phyloP scores from a whole-genome alignment of 495 filamentous ascomycete species.

The Niebla homalea region DNA sequence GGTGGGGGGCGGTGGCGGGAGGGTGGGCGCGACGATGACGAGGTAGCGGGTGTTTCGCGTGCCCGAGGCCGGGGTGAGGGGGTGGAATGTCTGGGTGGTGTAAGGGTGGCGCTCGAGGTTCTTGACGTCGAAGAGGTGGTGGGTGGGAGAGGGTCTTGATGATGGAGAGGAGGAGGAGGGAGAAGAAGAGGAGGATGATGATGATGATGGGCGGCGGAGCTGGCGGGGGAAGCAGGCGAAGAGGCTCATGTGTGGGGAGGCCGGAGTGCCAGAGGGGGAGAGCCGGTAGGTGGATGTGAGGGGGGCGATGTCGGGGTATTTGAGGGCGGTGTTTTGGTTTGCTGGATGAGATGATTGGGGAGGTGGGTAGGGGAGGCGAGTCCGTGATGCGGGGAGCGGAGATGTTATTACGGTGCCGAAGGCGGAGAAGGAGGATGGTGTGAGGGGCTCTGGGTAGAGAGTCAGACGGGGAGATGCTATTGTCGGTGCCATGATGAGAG shows the following conservation, averaged over 20 bases:
- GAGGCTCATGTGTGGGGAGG: slow-evolving; percentile 62
- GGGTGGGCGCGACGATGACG: slow-evolving; percentile 81
- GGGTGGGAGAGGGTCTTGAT: background rate
- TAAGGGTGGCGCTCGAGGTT: slow-evolving; percentile 89
- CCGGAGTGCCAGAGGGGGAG: slow-evolving; percentile 49
- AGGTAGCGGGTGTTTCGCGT: slow-evolving; percentile 43
- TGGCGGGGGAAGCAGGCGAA: slow-evolving; percentile 71
- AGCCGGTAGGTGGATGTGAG: slow-evolving; percentile 52
- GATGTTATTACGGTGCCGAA: slow-evolving; percentile 79
- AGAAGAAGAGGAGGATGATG: slow-evolving; percentile 40
- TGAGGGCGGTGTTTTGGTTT: slow-evolving; percentile 82
- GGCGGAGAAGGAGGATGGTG: slow-evolving; percentile 49
- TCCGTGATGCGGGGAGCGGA: slow-evolving; percentile 37
- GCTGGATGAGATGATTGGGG: slow-evolving; percentile 29
- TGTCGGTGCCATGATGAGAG: background rate
- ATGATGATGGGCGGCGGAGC: slow-evolving; percentile 18
- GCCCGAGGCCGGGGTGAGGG: slow-evolving; percentile 41
- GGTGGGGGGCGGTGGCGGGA: slow-evolving; percentile 21
- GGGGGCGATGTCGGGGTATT: slow-evolving; percentile 66
- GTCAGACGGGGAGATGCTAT: slow-evolving; percentile 1
- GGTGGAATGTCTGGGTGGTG: slow-evolving; percentile 86
- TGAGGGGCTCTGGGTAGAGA: slow-evolving; percentile 44
- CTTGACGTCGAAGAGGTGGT: slow-evolving; percentile 44
- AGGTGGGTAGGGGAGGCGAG: slow-evolving; percentile 24
- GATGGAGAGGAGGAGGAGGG: slow-evolving; percentile 39